A percentile compares a stretch with the other conserved stretches of the same genome.
Evolutionary conservation across 2,329 filamentous ascomycete species (phyloP).

Genomic region (Stagonosporopsis tanaceti): DNA sequence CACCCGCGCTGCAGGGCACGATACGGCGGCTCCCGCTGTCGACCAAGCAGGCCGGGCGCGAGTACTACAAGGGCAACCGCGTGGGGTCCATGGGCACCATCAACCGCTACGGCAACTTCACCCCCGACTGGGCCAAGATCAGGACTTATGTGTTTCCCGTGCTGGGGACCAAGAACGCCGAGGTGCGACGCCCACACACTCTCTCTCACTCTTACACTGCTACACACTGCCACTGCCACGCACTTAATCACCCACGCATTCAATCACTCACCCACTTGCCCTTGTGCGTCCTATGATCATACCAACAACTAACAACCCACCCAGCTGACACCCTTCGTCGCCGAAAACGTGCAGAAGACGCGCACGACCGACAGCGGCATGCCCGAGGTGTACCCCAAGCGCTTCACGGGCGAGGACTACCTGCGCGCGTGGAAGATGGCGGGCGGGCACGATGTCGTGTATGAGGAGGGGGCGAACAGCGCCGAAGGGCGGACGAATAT

Average conservation of each 20-base stretch:
- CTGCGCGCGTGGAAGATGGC: conserved; percentile 45
- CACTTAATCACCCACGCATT: no score
- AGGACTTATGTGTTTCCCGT: conserved; percentile 87
- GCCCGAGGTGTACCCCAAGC: conserved; percentile 33
- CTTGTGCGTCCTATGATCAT: no score
- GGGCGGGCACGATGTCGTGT: conserved; percentile 41
- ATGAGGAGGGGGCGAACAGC: conserved; percentile 7
- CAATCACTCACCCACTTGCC: no score
- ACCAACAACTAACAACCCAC: no score
- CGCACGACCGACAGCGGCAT: conserved; percentile 20
- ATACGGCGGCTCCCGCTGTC: conserved; percentile 82
- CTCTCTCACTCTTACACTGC: not conserved
- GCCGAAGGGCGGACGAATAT: conserved; percentile 24
- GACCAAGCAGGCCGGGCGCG: conserved; percentile 90
- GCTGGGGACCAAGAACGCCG: conserved; percentile 63
- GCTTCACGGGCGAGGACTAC: conserved; percentile 44
- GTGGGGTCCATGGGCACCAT: conserved; percentile 87
- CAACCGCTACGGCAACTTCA: conserved; percentile 83
- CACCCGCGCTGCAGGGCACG: conserved; percentile 70
- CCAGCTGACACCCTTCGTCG: conserved; percentile 76
- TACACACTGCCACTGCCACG: no score
- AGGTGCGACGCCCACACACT: conserved; percentile 26
- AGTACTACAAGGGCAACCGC: conserved; percentile 96
- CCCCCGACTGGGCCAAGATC: conserved; percentile 85
- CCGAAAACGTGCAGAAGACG: conserved; percentile 62